These are phyloP conservation scores for Macroventuria anomochaeta DNA, from an alignment of 2,329 filamentous ascomycete genomes.

Conservation along the genomic window DNA sequence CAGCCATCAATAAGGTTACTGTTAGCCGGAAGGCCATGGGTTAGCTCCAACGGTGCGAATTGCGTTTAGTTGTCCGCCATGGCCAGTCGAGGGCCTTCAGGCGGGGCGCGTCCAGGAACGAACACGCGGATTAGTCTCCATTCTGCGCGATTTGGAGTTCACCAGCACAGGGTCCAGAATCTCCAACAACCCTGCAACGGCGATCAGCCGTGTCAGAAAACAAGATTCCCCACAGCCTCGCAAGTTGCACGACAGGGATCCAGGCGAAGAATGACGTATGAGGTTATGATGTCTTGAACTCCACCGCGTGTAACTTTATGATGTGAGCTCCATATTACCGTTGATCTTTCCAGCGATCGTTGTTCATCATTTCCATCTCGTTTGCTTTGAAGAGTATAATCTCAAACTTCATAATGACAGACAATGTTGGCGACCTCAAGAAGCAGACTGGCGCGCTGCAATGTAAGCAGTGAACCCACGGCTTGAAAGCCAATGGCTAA, in stretches of 20 bases:
- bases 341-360: not conserved
- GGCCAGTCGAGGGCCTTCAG: not conserved
- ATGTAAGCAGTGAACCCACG: slow-evolving; percentile 36
- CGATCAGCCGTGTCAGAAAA: slow-evolving; percentile 18
- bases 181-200: slow-evolving; percentile 2
- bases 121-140: slow-evolving; percentile 3
- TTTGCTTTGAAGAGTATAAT: not conserved
- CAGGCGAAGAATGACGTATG: slow-evolving; percentile 17
- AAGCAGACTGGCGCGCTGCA: slow-evolving; percentile 52
- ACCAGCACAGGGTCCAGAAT: slow-evolving; percentile 10
- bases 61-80: not conserved
- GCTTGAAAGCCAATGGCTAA: not conserved
- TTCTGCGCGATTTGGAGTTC: slow-evolving; percentile 4
- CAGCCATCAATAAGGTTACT: slow-evolving; percentile 1
- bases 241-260: slow-evolving; percentile 18
- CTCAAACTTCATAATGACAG: slow-evolving; percentile 32
- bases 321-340: not conserved
- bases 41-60: not conserved
- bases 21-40: not conserved
- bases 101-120: slow-evolving; percentile 2
- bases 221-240: slow-evolving; percentile 19
- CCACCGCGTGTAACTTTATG: slow-evolving; percentile 4
- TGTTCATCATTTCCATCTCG: not conserved
- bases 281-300: slow-evolving; percentile 14
- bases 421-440: slow-evolving; percentile 49